Conservation (phyloP, 2,329 filamentous ascomycete species). For the Diaporthe humulicola region DNA sequence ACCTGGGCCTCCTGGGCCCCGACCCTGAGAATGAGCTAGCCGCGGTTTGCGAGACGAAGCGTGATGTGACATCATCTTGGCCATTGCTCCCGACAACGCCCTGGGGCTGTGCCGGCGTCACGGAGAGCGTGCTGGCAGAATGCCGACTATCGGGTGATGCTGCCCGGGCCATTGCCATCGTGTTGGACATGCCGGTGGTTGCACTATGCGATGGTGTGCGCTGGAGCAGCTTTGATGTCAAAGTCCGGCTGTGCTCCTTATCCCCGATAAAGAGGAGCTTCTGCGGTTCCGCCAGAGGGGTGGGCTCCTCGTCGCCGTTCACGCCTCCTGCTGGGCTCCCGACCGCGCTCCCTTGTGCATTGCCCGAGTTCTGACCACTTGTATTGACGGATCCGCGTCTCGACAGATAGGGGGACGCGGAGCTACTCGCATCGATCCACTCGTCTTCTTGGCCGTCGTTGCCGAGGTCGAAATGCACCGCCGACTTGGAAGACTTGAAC, state of each 20-base stretch:
- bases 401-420: slow-evolving; percentile 71
- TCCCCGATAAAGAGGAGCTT: slow-evolving; percentile 53
- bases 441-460: slow-evolving; percentile 68
- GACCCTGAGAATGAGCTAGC: slow-evolving; percentile 61
- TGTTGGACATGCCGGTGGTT: slow-evolving; percentile 74
- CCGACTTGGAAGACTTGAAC: slow-evolving; percentile 58
- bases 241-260: slow-evolving; percentile 71
- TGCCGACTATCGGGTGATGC: slow-evolving; percentile 50
- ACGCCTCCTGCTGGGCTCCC: slow-evolving; percentile 35
- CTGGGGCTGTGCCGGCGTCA: slow-evolving; percentile 46
- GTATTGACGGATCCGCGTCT: slow-evolving; percentile 63
- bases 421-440: slow-evolving; percentile 77
- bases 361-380: slow-evolving; percentile 62
- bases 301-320: slow-evolving; percentile 37
- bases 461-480: slow-evolving; percentile 75
- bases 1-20: slow-evolving; percentile 52
- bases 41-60: slow-evolving; percentile 67
- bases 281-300: slow-evolving; percentile 41
- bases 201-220: slow-evolving; percentile 72
- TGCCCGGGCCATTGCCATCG: slow-evolving; percentile 64
- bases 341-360: slow-evolving; percentile 50
- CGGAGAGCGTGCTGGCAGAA: slow-evolving; percentile 49
- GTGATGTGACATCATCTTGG: slow-evolving; percentile 66
- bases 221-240: slow-evolving; percentile 77
- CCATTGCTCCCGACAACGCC: slow-evolving; percentile 56